A percentile compares a stretch with the other conserved stretches of the same genome.
Conservation (phyloP, 2,329 filamentous ascomycete species). For the Hymenoscyphus infarciens region DNA sequence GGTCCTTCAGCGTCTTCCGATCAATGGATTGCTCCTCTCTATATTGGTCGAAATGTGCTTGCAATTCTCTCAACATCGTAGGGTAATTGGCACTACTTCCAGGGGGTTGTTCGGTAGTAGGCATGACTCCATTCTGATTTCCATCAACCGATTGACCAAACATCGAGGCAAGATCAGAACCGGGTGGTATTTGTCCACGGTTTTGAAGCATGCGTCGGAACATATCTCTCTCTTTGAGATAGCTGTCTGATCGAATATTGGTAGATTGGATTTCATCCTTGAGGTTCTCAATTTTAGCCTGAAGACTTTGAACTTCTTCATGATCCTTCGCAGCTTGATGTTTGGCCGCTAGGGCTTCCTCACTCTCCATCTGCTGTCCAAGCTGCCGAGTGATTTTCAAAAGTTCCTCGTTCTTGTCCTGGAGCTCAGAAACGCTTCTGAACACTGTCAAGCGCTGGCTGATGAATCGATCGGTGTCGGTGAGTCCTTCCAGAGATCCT, state of each 20-base stretch:
- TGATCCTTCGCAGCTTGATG: slow-evolving; percentile 61
- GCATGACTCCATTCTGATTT: slow-evolving; percentile 49
- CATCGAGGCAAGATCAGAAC: slow-evolving; percentile 60
- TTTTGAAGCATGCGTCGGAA: slow-evolving; percentile 92
- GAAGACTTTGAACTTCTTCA: slow-evolving; percentile 69
- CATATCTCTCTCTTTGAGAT: slow-evolving; percentile 94
- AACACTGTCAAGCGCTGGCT: slow-evolving; percentile 87
- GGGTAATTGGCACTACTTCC: slow-evolving; percentile 64
- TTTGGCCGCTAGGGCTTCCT: slow-evolving; percentile 70
- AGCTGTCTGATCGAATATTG: slow-evolving; percentile 81
- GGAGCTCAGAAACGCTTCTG: slow-evolving; percentile 78
- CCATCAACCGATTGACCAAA: slow-evolving; percentile 70
- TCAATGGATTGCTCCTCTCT: slow-evolving; percentile 81
- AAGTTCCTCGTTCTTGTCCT: slow-evolving; percentile 83
- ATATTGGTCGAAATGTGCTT: slow-evolving; percentile 85
- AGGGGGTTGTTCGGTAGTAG: slow-evolving; percentile 52
- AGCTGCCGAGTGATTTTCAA: slow-evolving; percentile 79
- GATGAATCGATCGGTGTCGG: slow-evolving; percentile 84
- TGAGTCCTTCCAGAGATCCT: slow-evolving; percentile 67
- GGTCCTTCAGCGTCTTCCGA: slow-evolving; percentile 75
- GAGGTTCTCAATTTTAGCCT: slow-evolving; percentile 71
- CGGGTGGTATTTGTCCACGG: slow-evolving; percentile 56
- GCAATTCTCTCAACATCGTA: slow-evolving; percentile 79
- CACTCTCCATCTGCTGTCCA: slow-evolving; percentile 85
- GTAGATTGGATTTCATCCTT: slow-evolving; percentile 83